Conservation (phyloP, 495 filamentous ascomycete genomes). For the Hypoxylon fuscum region DNA sequence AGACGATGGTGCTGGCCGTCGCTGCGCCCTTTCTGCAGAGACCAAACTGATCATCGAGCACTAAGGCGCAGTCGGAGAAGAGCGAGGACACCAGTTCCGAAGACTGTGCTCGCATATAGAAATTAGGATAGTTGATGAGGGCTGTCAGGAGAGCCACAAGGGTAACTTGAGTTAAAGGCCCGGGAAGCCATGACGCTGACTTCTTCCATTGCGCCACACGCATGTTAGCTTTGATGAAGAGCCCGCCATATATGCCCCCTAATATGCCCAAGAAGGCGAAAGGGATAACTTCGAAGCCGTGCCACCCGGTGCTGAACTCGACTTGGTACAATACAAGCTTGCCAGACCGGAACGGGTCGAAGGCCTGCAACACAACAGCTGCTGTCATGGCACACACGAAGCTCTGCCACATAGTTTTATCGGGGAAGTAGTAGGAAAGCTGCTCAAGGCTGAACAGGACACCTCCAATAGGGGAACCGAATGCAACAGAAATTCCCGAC, state of each 20-base stretch:
- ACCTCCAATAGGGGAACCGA: constrained; percentile 94
- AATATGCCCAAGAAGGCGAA: constrained; percentile 88
- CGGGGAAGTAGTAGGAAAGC: constrained; percentile 97
- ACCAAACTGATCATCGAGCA: constrained; percentile 82
- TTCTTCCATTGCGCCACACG: constrained; percentile 83
- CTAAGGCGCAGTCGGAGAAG: constrained; percentile 86
- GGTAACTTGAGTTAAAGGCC: constrained; percentile 79
- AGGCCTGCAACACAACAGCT: constrained; percentile 88
- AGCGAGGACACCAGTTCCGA: constrained; percentile 91
- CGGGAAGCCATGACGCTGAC: constrained; percentile 63
- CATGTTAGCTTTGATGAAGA: constrained; percentile 97
- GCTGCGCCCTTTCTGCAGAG: constrained; percentile 81
- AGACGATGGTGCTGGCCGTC: constrained; percentile 76
- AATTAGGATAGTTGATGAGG: constrained; percentile 91
- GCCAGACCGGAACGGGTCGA: constrained; percentile 94
- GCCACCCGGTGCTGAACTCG: constrained; percentile 91
- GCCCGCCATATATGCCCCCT: constrained; percentile 90
- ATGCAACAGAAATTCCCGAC: constrained; percentile 95
- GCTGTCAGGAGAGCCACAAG: constrained; percentile 80
- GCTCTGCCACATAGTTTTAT: constrained; percentile 99
- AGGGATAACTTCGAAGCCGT: constrained; percentile 91
- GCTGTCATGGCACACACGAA: constrained; percentile 99
- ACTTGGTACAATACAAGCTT: constrained; percentile 98
- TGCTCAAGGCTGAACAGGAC: constrained; percentile 96
- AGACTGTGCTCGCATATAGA: constrained; percentile 91